Base-by-base conservation (phyloP, 768 basidiomycete genomes). In the Podaxis mareebaensis region DNA sequence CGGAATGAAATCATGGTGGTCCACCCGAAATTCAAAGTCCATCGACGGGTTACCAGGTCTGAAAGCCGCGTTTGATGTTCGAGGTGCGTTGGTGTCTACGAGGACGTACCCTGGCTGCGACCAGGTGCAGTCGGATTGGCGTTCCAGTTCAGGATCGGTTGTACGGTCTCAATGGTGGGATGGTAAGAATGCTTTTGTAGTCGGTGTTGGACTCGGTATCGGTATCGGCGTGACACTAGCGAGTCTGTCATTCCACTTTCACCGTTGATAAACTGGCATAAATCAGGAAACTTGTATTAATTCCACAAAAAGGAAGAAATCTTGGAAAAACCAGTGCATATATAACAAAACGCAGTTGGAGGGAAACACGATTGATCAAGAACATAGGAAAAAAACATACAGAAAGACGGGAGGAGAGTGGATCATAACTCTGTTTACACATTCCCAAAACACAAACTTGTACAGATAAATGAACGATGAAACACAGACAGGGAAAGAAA, bases 1-100 rank as follows among this genome's bases (percentile, higher is more conserved):
- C 10, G 53, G 53, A 24, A 46, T 62, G 52, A 56, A 62, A 51
- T 13, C 26, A 24, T 62, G 61, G 61, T 62, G 54, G 53, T 33
- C 12, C 28, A 33, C 53, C 6, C 52, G 46, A 24, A 54, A 62
- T 26, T n/a, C 52, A 20, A 13, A 55, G 20, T 56, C 59, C 20
- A 51, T 60, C 44, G 52, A 60, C 28, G 59, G 59, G 11, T 17
- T 60, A 39, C 59, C 59, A 10, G 59, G 59, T 1, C 39, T 60
- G 26, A 28, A 15, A 24, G 22, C 10, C 1, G 59, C 59, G 2
- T 60, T 51, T 40, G 49, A 24, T 4, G 12, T 60, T 24, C 22
- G 39, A 17, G 56, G 56, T 13, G n/a, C 13, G 11, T 44, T 58
- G 24, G 7, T 1, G 17, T 58, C 56, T n/a, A 28, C 40, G 13